These are phyloP conservation scores for Phytopythium montanum DNA, from an alignment of 352 stramenopile genomes.

Conservation along the genomic window DNA sequence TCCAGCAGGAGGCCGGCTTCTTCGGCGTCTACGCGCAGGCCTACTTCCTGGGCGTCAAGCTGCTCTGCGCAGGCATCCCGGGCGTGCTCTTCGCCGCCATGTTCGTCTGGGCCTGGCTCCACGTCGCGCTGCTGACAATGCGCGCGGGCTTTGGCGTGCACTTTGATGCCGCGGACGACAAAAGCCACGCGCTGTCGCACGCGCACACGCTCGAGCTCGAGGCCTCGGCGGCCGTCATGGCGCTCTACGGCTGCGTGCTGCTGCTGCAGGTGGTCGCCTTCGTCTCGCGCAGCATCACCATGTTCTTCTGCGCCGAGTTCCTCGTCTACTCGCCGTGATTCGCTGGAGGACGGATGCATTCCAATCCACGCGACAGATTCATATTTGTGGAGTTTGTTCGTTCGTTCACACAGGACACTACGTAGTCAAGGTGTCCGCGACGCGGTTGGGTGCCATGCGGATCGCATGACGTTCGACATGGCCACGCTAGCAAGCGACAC, in stretches of 20 bases:
- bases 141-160: slow-evolving; percentile 6
- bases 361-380: too few relatives aligned
- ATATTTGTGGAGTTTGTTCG: too few relatives aligned
- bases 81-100: slow-evolving; percentile 33
- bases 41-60: slow-evolving; percentile 56
- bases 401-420: too few relatives aligned
- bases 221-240: slow-evolving; percentile 33
- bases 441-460: too few relatives aligned
- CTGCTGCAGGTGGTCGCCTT: slow-evolving; percentile 48
- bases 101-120: slow-evolving; percentile 48
- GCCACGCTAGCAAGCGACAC: too few relatives aligned
- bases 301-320: slow-evolving; percentile 75
- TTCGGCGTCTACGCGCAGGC: slow-evolving; percentile 43
- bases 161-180: neutral
- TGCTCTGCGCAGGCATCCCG: slow-evolving; percentile 42
- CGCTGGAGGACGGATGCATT: too few relatives aligned
- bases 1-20: slow-evolving; percentile 24
- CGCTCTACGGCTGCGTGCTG: slow-evolving; percentile 45
- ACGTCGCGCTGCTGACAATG: slow-evolving; percentile 19
- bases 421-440: too few relatives aligned
- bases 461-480: too few relatives aligned
- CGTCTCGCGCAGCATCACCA: slow-evolving; percentile 55
- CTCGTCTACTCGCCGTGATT: slow-evolving; percentile 35
- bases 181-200: slow-evolving; percentile 11
- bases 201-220: slow-evolving; percentile 41